A percentile compares a stretch with the other conserved stretches of the same genome.
phyloP scores from a whole-genome alignment of 2,329 filamentous ascomycete genomes.

The Neopestalotiopsis sp. region DNA sequence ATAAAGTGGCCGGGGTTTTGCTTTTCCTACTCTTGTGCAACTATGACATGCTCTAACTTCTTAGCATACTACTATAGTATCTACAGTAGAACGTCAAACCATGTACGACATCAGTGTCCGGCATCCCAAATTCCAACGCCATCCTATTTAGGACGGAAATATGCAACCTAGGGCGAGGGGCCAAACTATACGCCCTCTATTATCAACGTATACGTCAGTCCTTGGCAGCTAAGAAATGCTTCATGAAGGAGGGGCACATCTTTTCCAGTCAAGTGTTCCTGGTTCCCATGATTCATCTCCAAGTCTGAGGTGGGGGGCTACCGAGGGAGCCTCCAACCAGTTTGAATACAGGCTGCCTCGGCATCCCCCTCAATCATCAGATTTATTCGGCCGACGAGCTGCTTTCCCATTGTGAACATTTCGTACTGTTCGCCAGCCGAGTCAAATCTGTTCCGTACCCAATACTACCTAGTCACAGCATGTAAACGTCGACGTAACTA shows the following conservation, averaged over 20 bases:
- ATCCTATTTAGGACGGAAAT: not conserved
- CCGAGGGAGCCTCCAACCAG: not conserved
- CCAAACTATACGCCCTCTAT: not conserved
- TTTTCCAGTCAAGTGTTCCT: not conserved
- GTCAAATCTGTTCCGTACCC: not conserved
- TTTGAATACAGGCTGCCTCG: not conserved
- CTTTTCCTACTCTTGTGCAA: not conserved
- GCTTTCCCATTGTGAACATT: slow-evolving; percentile 7
- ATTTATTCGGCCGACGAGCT: not conserved
- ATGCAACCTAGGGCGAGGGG: not conserved
- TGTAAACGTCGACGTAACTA: not conserved
- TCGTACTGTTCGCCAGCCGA: not conserved
- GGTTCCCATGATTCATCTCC: slow-evolving; percentile 14
- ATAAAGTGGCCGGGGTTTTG: not conserved
- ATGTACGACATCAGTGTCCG: not conserved
- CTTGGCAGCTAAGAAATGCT: not conserved
- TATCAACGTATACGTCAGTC: not conserved
- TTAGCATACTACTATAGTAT: too few relatives aligned
- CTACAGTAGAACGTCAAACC: not conserved
- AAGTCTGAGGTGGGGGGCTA: not conserved
- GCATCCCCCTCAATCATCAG: not conserved
- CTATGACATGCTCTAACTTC: not conserved
- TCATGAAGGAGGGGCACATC: not conserved
- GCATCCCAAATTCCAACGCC: not conserved
- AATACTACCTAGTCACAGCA: not conserved